Conservation (phyloP, 352 stramenopile species). For the Globisporangium sylvaticum region DNA sequence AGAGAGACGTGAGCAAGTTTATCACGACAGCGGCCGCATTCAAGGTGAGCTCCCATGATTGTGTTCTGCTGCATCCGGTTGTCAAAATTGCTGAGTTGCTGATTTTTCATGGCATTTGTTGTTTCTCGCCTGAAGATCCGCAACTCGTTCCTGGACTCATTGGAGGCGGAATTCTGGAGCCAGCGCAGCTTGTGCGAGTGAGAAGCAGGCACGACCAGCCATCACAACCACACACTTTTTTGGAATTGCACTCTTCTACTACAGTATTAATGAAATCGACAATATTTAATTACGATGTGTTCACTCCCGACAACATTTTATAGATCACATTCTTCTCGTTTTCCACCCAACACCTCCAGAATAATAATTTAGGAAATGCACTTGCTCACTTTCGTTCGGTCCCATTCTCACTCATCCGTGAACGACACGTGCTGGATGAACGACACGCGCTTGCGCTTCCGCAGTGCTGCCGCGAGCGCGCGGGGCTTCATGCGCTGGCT, state of each 20-base stretch:
- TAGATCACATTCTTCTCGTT: not conserved
- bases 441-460: constrained; percentile 85
- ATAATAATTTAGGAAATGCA: not conserved
- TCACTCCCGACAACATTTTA: not conserved
- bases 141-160: constrained; percentile 34
- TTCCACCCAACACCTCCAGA: not conserved
- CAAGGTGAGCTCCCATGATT: constrained; percentile 21
- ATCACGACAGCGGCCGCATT: constrained; percentile 30
- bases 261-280: not conserved
- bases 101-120: not conserved
- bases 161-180: constrained; percentile 42
- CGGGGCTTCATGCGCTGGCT: constrained; percentile 63
- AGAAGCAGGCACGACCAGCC: not conserved
- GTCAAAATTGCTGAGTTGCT: not conserved
- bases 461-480: constrained; percentile 50
- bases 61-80: not conserved
- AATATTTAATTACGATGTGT: not conserved
- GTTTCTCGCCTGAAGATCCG: constrained; percentile 21
- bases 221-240: not conserved
- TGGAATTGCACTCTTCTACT: not conserved
- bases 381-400: not conserved
- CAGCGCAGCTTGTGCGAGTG: constrained; percentile 38
- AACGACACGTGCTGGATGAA: constrained; percentile 89
- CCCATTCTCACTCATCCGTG: not conserved
- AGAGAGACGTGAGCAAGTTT: constrained; percentile 32